Evolutionary conservation across 805 yeast species (phyloP).

Genomic region (Starmerella potacharoeniae): DNA sequence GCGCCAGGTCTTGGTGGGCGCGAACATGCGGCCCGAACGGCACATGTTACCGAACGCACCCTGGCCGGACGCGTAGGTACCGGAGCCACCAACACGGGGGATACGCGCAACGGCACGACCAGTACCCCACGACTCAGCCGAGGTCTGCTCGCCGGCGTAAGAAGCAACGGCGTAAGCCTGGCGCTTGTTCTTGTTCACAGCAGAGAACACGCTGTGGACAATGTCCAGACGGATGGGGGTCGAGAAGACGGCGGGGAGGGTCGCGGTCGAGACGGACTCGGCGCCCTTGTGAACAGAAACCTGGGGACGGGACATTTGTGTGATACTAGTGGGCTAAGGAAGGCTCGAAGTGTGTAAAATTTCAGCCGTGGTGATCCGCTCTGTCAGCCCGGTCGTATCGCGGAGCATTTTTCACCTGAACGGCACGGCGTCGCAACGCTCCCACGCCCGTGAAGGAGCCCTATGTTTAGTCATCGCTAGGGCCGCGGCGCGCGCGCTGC

Average conservation of each 20-base stretch:
- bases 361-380: background rate
- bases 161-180: slow-evolving; percentile 99
- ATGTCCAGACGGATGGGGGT: slow-evolving; percentile 99
- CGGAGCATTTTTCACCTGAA: background rate
- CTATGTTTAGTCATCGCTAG: slow-evolving; percentile 2
- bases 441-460: background rate
- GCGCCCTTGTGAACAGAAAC: slow-evolving; percentile 92
- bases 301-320: slow-evolving; percentile 65
- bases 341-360: background rate
- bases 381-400: background rate
- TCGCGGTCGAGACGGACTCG: slow-evolving; percentile 69
- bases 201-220: slow-evolving; percentile 97
- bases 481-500: background rate
- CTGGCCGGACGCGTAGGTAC: slow-evolving; percentile 99
- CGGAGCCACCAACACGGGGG: slow-evolving; percentile 99
- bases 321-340: background rate
- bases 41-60: slow-evolving; percentile 99
- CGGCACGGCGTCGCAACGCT: background rate
- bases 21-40: slow-evolving; percentile 99
- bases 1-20: slow-evolving; percentile 99
- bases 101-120: slow-evolving; percentile 99
- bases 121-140: slow-evolving; percentile 99
- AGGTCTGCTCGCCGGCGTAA: slow-evolving; percentile 99
- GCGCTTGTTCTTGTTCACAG: slow-evolving; percentile 99
- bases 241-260: slow-evolving; percentile 97